Percentiles rank a stretch among this genome's conserved stretches.
Conservation (phyloP, 202 grass and related monocot species). For the Setaria viridis region DNA sequence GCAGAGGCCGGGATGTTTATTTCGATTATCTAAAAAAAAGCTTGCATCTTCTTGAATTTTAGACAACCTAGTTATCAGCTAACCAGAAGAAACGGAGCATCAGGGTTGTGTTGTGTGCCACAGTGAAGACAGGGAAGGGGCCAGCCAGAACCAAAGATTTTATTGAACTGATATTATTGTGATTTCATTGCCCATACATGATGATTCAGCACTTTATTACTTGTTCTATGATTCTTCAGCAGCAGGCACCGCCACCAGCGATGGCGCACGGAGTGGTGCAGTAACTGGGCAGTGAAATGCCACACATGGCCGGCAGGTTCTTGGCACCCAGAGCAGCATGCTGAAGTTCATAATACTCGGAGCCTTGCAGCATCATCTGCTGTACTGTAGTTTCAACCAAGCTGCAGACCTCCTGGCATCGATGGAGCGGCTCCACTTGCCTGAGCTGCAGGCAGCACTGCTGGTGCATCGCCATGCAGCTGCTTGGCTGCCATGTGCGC, state of each 20-base stretch:
- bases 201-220: neutral
- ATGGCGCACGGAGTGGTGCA: neutral
- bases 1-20: neutral
- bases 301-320: constrained; percentile 2
- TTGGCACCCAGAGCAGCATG: neutral
- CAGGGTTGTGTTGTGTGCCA: neutral
- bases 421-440: neutral
- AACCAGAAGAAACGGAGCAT: neutral
- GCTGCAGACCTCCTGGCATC: neutral
- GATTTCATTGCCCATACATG: neutral
- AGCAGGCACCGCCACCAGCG: constrained; percentile 1
- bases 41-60: neutral
- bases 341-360: neutral
- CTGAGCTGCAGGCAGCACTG: constrained; percentile 25
- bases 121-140: neutral
- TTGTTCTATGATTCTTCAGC: constrained; percentile 7
- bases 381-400: neutral
- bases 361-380: neutral
- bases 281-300: neutral
- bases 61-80: neutral
- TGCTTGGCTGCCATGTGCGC: neutral
- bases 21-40: neutral
- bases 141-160: neutral
- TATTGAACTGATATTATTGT: neutral
- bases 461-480: constrained; percentile 1